Conservation (phyloP, 73 alveolate species). For the Breviolum minutum region DNA sequence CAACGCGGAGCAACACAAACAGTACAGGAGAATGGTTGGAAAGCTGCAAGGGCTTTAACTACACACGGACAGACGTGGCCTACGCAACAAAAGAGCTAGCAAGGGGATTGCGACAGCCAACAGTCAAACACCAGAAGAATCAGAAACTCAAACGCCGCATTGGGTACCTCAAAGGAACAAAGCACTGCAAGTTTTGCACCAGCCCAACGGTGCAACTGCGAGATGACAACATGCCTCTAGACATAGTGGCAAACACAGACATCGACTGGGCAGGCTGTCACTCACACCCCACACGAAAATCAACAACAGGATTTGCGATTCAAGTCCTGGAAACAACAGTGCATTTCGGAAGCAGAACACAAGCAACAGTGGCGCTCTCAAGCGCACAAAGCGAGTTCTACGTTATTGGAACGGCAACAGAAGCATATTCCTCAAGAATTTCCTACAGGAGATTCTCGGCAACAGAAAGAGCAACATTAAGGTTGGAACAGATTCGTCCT, state of each 20-base stretch:
- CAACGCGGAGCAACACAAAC: neutral
- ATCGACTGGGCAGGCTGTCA: slow-evolving; percentile 32
- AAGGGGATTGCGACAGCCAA: neutral
- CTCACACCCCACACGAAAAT: neutral
- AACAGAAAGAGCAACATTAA: neutral
- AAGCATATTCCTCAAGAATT: neutral
- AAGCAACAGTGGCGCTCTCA: slow-evolving; percentile 11
- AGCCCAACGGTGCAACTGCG: neutral
- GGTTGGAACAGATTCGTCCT: neutral
- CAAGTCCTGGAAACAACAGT: neutral
- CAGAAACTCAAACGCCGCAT: neutral
- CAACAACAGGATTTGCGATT: neutral
- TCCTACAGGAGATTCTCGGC: neutral
- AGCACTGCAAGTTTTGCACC: neutral
- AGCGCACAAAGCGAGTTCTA: neutral
- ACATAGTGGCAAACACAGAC: neutral
- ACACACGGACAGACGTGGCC: slow-evolving; percentile 19
- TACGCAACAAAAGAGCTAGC: slow-evolving; percentile 18
- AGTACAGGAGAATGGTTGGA: neutral
- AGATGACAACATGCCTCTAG: neutral
- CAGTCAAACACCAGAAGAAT: neutral
- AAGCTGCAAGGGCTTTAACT: slow-evolving; percentile 34
- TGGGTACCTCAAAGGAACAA: neutral
- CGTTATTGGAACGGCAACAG: slow-evolving; percentile 20
- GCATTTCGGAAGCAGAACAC: slow-evolving; percentile 21